phyloP scores from a whole-genome alignment of 192 early-diverging fungal genomes.

The Ambispora gerdemannii region DNA sequence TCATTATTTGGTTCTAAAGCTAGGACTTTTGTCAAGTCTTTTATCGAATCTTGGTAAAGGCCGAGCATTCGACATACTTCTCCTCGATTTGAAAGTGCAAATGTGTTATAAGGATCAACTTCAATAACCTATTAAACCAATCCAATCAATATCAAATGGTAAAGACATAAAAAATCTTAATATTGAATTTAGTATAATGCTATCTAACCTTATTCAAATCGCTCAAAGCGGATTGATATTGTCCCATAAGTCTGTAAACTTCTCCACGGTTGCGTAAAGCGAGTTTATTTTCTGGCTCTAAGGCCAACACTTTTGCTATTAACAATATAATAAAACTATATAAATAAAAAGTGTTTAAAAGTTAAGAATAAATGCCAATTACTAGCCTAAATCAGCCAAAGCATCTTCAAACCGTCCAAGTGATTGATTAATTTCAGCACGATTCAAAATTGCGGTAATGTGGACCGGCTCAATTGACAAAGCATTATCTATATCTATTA shows the following conservation, averaged over 20 bases:
- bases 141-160: too few species aligned
- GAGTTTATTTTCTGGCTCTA: background rate
- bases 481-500: constrained; percentile 5
- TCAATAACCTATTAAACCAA: background rate
- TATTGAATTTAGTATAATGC: too few species aligned
- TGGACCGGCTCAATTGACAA: constrained; percentile 8
- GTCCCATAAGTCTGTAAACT: constrained; percentile 13
- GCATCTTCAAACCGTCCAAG: background rate
- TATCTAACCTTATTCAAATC: constrained; percentile 6
- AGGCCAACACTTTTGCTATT: background rate
- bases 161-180: too few species aligned
- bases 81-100: constrained; percentile 13
- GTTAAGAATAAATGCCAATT: background rate
- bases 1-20: background rate
- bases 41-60: background rate
- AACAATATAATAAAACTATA: background rate
- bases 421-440: constrained; percentile 4
- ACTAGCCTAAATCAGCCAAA: constrained; percentile 11
- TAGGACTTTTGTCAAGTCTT: background rate
- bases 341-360: background rate
- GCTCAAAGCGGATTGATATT: background rate
- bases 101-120: background rate
- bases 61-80: constrained; percentile 18
- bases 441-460: background rate
- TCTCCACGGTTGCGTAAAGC: constrained; percentile 21